Percentiles rank a stretch among this genome's conserved stretches.
phyloP scores from a whole-genome alignment of 345 rosid genomes.

The Euphorbia pulcherrima region DNA sequence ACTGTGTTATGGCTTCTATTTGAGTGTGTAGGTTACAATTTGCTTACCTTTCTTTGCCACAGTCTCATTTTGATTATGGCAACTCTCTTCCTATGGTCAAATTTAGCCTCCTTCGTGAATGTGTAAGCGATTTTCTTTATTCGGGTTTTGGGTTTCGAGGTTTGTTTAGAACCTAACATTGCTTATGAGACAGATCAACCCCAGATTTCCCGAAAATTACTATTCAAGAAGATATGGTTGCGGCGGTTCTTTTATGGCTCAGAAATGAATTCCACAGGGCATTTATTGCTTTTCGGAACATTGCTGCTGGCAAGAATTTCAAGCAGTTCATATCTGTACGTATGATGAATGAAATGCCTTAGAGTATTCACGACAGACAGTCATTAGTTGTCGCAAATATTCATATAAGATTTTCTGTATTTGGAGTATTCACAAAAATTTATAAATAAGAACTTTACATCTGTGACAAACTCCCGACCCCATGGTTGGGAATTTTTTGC shows the following conservation, averaged over 20 bases:
- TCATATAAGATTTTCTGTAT: too few species aligned
- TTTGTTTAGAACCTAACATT: too few species aligned
- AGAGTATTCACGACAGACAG: too few species aligned
- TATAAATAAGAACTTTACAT: too few species aligned
- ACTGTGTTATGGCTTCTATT: conserved; percentile 26
- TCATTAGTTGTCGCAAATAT: too few species aligned
- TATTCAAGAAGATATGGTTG: conserved; percentile 14
- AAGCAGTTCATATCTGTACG: conserved; percentile 19
- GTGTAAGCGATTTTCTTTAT: conserved; percentile 11
- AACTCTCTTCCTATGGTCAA: conserved; percentile 23
- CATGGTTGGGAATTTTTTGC: too few species aligned
- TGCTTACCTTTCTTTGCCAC: conserved; percentile 26
- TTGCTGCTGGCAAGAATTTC: conserved; percentile 27
- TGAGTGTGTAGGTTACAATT: conserved; percentile 24
- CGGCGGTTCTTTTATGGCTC: conserved; percentile 3
- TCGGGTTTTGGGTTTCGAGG: neutral
- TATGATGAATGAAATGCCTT: too few species aligned
- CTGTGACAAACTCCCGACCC: too few species aligned
- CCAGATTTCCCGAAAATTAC: conserved; percentile 17
- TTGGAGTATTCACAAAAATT: too few species aligned
- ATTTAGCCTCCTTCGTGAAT: conserved; percentile 22
- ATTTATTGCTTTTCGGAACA: neutral
- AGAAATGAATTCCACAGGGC: conserved; percentile 13
- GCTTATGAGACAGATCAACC: conserved; percentile 16
- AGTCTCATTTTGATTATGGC: conserved; percentile 17